A percentile compares a stretch with the other conserved stretches of the same genome.
phyloP scores from a whole-genome alignment of 495 filamentous ascomycete species.

The Achaetomiella virescens region DNA sequence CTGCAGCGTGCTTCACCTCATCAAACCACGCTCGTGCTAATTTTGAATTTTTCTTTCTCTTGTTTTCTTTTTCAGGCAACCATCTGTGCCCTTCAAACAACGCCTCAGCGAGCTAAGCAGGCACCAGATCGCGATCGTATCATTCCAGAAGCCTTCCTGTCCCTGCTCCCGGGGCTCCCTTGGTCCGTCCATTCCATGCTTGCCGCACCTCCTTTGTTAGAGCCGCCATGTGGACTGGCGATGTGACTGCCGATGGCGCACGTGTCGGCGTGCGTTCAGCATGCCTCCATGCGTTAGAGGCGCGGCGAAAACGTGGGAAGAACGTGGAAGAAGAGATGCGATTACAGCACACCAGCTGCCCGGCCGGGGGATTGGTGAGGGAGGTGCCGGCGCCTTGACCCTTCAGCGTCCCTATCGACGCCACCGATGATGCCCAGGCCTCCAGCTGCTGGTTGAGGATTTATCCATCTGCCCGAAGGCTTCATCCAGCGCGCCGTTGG shows the following conservation, averaged over 20 bases:
- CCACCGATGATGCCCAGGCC: slow-evolving; percentile 5
- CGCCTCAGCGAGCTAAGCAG: neutral
- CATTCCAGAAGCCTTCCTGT: slow-evolving; percentile 3
- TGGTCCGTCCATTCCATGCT: neutral
- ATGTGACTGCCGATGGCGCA: neutral
- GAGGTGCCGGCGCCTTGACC: slow-evolving; percentile 1
- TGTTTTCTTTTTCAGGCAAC: neutral
- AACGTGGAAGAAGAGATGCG: neutral
- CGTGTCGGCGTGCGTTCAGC: neutral
- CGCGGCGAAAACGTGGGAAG: neutral
- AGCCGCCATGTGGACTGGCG: neutral
- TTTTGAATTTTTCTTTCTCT: too few relatives aligned
- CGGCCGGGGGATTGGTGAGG: neutral
- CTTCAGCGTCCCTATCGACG: neutral
- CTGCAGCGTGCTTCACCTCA: too few relatives aligned
- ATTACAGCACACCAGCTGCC: neutral
- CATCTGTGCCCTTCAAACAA: neutral
- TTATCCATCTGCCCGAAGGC: slow-evolving; percentile 31
- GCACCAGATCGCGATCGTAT: neutral
- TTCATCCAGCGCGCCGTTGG: slow-evolving; percentile 27
- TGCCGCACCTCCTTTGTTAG: neutral
- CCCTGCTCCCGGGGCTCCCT: neutral
- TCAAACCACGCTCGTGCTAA: too few relatives aligned
- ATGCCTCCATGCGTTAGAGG: neutral
- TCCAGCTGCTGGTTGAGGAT: slow-evolving; percentile 7